These are phyloP conservation scores for Pharus latifolius DNA, from an alignment of 176 grass and related monocot genomes.

Conservation along the genomic window DNA sequence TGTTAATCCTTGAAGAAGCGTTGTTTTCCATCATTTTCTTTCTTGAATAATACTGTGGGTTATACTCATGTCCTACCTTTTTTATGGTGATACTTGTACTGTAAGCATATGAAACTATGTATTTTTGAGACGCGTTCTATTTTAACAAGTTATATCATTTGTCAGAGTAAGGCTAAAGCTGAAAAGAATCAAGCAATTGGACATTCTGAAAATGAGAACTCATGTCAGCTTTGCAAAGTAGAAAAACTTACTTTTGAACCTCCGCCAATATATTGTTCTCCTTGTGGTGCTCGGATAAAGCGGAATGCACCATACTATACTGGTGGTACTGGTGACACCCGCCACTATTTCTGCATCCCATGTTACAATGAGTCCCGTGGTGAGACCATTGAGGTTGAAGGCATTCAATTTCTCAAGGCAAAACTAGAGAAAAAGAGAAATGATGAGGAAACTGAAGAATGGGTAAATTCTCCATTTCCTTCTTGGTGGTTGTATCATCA, in stretches of 20 bases:
- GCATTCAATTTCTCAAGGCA: conserved; percentile 45
- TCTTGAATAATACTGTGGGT: neutral
- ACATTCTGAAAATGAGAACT: conserved; percentile 89
- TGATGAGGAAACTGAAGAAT: conserved; percentile 99
- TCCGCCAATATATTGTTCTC: conserved; percentile 94
- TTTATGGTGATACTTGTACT: conserved; percentile 10
- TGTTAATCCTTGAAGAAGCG: too few relatives aligned
- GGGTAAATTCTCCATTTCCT: conserved; percentile 47
- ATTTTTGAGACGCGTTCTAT: conserved; percentile 8
- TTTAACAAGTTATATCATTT: conserved; percentile 19
- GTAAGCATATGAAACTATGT: neutral
- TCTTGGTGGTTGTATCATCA: conserved; percentile 7
- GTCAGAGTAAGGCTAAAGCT: conserved; percentile 95
- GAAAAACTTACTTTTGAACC: conserved; percentile 99
- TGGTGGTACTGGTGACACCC: conserved; percentile 70
- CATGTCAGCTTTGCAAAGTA: conserved; percentile 95
- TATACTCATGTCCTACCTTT: conserved; percentile 5
- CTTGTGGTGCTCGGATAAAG: conserved; percentile 94
- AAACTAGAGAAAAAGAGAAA: conserved; percentile 93
- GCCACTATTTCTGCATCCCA: conserved; percentile 82
- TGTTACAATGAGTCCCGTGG: conserved; percentile 91
- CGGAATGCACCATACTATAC: conserved; percentile 93
- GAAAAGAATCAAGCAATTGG: conserved; percentile 95
- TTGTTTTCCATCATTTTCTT: too few relatives aligned
- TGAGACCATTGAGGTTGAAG: conserved; percentile 85